Evolutionary conservation across 1,284 basidiomycete genomes (phyloP), one percentile per base, ranked within the genome.

Genomic region (Thelephora terrestris): DNA sequence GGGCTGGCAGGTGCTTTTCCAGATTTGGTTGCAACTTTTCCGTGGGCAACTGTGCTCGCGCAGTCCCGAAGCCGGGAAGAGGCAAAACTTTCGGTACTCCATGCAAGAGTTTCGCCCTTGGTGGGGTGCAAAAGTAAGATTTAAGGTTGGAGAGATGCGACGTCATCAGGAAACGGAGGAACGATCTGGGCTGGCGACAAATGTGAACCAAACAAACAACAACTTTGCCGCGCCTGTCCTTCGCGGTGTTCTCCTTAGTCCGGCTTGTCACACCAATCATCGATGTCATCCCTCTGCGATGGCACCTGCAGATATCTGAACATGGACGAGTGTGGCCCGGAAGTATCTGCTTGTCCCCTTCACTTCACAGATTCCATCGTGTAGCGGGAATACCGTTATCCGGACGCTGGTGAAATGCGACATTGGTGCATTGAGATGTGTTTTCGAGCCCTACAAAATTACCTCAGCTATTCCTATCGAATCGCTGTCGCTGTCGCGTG

Each of bases 271-370:
- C 70, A 14, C 72, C 79, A 47, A 38, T 77, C 18, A 48, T 78
- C 34, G 66, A 71, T 29, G 57, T 66, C 32, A 68, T 82, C 36
- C 77, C 79, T 1, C 60, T 79, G 4, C 73, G 75, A 18, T 80
- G 78, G 75, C 82, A 85, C 58, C 63, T 77, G 52, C 68, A 76
- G 67, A 76, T 54, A 60, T 64, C 16, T 81, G 81, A 27, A 83
- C 81, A 7, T 73, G 83, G 50, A 61, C 79, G 43, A 80, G 74
- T 61, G 81, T 88, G 34, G 45, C 55, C 17, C 69, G 67, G 68
- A 52, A 1, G 51, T 62, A 5, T 27, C 64, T n/a, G 57, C 50
- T 54, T 16, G 55, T 61, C n/a, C 37, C 36, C 20, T 48, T 25
- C 40, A 32, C 39, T 62, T 70, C 10, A 39, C 43, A 29, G 66